A percentile compares a stretch with the other conserved stretches of the same genome.
Conservation (phyloP, 2,329 filamentous ascomycete species). For the Colletotrichum camelliae region DNA sequence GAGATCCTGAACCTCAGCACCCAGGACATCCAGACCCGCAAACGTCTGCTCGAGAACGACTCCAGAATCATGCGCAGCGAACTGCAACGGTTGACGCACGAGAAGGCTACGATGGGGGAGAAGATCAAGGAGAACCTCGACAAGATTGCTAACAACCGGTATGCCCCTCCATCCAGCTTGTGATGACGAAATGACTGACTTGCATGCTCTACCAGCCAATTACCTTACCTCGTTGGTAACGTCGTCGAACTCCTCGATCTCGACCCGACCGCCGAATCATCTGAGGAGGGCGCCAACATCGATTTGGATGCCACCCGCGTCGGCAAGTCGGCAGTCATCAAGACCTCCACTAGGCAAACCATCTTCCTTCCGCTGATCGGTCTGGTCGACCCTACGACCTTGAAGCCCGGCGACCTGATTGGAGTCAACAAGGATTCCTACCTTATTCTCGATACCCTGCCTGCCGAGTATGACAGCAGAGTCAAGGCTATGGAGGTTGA, state of each 20-base stretch:
- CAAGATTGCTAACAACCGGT: conserved; percentile 99
- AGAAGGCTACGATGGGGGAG: conserved; percentile 94
- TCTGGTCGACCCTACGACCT: conserved; percentile 90
- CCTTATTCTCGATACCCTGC: conserved; percentile 92
- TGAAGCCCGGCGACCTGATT: conserved; percentile 95
- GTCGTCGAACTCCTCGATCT: conserved; percentile 97
- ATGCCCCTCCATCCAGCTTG: conserved; percentile 31
- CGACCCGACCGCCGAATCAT: conserved; percentile 93
- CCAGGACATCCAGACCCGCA: conserved; percentile 90
- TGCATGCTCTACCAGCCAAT: conserved; percentile 67
- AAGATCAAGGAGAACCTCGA: conserved; percentile 99
- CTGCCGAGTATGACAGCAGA: conserved; percentile 96
- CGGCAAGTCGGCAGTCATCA: conserved; percentile 98
- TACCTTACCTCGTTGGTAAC: conserved; percentile 97
- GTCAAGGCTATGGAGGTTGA: conserved; percentile 99
- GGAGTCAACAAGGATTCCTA: conserved; percentile 99
- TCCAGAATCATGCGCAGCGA: conserved; percentile 99
- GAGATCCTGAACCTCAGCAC: conserved; percentile 94
- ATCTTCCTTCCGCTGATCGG: conserved; percentile 98
- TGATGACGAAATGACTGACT: conserved; percentile 18
- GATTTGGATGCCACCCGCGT: conserved; percentile 96
- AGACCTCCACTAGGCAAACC: conserved; percentile 97
- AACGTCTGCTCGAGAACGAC: conserved; percentile 94
- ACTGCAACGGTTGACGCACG: conserved; percentile 89
- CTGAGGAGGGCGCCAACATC: conserved; percentile 98